phyloP scores from a whole-genome alignment of 192 early-diverging fungal genomes.

The Backusella parvicylindrica region DNA sequence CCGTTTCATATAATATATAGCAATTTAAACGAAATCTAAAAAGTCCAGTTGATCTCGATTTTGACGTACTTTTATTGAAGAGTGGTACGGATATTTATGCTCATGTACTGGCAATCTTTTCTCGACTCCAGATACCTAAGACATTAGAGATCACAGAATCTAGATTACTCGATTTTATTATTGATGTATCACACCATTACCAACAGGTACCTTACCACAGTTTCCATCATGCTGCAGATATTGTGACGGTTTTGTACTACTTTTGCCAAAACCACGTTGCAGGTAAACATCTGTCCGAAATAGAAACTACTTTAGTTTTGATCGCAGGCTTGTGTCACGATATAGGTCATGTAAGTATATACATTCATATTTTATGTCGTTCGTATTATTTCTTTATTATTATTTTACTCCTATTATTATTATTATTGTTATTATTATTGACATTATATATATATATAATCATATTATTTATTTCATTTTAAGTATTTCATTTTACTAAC shows the following conservation, averaged over 20 bases:
- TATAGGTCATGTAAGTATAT: constrained; percentile 61
- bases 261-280: constrained; percentile 67
- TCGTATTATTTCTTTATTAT: background rate
- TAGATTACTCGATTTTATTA: constrained; percentile 75
- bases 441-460: background rate
- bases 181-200: constrained; percentile 76
- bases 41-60: constrained; percentile 45
- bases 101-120: constrained; percentile 76
- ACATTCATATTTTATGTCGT: background rate
- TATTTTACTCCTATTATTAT: background rate
- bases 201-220: constrained; percentile 79
- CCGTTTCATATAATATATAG: background rate
- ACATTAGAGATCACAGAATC: constrained; percentile 52
- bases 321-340: constrained; percentile 87
- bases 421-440: background rate
- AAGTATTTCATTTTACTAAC: background rate
- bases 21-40: constrained; percentile 49
- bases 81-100: constrained; percentile 74
- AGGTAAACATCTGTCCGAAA: constrained; percentile 57
- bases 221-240: constrained; percentile 90
- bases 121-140: constrained; percentile 52
- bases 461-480: background rate
- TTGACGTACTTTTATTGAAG: constrained; percentile 59
- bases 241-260: constrained; percentile 76
- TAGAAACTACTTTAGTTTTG: constrained; percentile 69